Conservation (phyloP, 2,329 filamentous ascomycete genomes). For the Graphiopsis chlorocephala region DNA sequence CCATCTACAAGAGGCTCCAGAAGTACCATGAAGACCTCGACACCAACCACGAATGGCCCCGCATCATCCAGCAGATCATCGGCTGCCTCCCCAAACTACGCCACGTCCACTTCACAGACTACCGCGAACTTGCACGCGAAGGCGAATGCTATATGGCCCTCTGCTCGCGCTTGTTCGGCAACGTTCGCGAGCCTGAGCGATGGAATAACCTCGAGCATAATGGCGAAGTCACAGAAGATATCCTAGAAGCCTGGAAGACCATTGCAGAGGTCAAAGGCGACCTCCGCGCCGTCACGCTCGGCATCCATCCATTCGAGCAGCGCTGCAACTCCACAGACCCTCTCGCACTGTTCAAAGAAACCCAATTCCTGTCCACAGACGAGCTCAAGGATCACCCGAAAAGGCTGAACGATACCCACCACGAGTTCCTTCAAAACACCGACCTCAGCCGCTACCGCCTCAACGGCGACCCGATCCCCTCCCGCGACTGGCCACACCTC, state of each 20-base stretch:
- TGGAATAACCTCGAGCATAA: slow-evolving; percentile 13
- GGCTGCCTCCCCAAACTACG: slow-evolving; percentile 4
- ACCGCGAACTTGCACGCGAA: slow-evolving; percentile 6
- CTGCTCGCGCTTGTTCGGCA: slow-evolving; percentile 13
- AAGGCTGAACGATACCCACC: not conserved
- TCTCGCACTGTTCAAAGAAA: slow-evolving; percentile 11
- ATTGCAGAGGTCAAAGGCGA: slow-evolving; percentile 10
- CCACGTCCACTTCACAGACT: slow-evolving; percentile 15
- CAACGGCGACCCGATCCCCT: not conserved
- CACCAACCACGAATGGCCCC: not conserved
- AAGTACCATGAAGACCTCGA: not conserved
- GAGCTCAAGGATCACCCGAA: slow-evolving; percentile 6
- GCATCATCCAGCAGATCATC: not conserved
- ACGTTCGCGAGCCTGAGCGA: slow-evolving; percentile 9
- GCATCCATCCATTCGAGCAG: slow-evolving; percentile 13
- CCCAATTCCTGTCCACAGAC: slow-evolving; percentile 9
- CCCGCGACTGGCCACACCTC: not conserved
- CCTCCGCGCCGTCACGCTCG: slow-evolving; percentile 4
- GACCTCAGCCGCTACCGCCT: slow-evolving; percentile 6
- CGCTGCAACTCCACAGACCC: slow-evolving; percentile 14
- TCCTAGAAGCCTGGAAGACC: slow-evolving; percentile 1
- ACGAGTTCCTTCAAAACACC: not conserved
- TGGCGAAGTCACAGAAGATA: slow-evolving; percentile 11
- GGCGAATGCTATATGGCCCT: slow-evolving; percentile 12
- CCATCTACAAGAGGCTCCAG: slow-evolving; percentile 10